Percentiles rank a stretch among this genome's conserved stretches.
Conservation (phyloP, 2,329 filamentous ascomycete genomes). For the Fusarium sp. region DNA sequence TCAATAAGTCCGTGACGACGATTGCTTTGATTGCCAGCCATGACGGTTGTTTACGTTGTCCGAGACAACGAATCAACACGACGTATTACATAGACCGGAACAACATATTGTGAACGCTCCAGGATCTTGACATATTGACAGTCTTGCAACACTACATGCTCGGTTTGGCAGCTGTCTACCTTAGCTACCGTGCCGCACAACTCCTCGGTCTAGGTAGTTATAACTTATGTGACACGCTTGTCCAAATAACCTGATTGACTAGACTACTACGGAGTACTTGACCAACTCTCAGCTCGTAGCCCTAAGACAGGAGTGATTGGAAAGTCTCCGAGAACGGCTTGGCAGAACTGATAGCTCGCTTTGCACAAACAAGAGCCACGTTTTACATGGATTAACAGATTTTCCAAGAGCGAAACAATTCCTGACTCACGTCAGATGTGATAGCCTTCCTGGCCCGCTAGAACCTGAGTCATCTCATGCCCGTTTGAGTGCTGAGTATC, state of each 20-base stretch:
- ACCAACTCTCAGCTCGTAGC: neutral
- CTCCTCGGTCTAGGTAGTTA: too few species aligned
- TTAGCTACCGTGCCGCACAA: neutral
- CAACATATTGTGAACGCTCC: neutral
- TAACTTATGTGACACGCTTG: too few species aligned
- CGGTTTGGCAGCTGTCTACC: neutral
- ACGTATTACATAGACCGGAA: neutral
- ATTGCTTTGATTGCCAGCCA: neutral
- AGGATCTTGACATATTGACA: neutral
- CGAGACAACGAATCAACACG: slow-evolving; percentile 5
- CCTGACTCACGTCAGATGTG: slow-evolving; percentile 1
- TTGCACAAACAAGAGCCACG: slow-evolving; percentile 14
- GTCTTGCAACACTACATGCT: neutral
- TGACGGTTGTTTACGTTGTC: neutral
- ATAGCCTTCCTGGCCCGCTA: neutral
- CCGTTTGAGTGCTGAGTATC: too few species aligned
- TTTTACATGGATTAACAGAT: slow-evolving; percentile 3
- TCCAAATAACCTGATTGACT: too few species aligned
- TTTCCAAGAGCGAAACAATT: neutral
- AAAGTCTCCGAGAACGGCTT: slow-evolving; percentile 35
- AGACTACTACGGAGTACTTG: neutral
- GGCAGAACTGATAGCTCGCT: slow-evolving; percentile 30
- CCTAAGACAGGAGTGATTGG: neutral
- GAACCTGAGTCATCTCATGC: slow-evolving; percentile 9
- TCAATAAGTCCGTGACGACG: neutral